A percentile compares a stretch with the other conserved stretches of the same genome.
Conservation (phyloP, 2,329 filamentous ascomycete species). For the Ilyonectria robusta region DNA sequence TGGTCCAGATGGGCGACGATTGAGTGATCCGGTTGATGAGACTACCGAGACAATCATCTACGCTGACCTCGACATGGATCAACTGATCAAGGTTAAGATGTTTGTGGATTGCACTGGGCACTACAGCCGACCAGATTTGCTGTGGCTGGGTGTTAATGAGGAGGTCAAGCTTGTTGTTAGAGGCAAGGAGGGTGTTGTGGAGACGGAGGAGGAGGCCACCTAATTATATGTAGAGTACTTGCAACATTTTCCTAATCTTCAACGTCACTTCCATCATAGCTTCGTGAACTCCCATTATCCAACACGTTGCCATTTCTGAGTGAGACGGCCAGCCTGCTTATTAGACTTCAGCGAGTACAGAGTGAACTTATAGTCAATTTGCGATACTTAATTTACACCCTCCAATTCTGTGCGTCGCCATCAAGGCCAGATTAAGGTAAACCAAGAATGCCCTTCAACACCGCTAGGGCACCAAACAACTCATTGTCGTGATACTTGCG, state of each 20-base stretch:
- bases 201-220: not conserved
- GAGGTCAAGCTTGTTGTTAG: not conserved
- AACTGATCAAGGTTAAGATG: slow-evolving; percentile 9
- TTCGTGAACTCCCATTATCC: no score
- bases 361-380: no score
- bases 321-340: no score
- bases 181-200: not conserved
- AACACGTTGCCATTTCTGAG: no score
- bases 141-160: slow-evolving; percentile 22
- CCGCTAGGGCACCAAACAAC: slow-evolving; percentile 49
- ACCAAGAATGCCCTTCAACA: slow-evolving; percentile 35
- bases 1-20: slow-evolving; percentile 19
- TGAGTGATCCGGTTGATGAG: slow-evolving; percentile 6
- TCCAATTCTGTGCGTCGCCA: no score
- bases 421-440: no score
- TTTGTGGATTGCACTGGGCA: slow-evolving; percentile 16
- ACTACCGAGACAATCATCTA: slow-evolving; percentile 8
- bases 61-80: slow-evolving; percentile 17
- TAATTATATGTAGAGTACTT: no score
- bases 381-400: no score
- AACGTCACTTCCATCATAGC: no score
- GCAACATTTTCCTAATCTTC: no score
- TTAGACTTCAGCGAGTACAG: no score
- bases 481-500: slow-evolving; percentile 53
- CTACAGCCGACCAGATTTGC: slow-evolving; percentile 20